These are phyloP conservation scores for Yamadazyma takamatsuzukensis DNA, from an alignment of 805 yeast genomes.

Conservation along the genomic window DNA sequence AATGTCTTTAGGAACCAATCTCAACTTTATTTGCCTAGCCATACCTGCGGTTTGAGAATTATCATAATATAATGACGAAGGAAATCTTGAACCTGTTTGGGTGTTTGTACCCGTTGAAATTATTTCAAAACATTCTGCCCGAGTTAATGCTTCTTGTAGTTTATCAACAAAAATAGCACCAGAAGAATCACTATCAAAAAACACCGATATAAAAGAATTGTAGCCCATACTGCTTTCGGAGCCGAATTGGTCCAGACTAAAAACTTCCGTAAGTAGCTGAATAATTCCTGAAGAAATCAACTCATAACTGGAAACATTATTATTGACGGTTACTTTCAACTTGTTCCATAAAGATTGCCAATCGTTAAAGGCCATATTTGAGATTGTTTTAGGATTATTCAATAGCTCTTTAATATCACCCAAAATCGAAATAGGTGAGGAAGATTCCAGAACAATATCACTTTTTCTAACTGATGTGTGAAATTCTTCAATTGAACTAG, in stretches of 20 bases:
- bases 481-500: slow-evolving; percentile 23
- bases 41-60: slow-evolving; percentile 51
- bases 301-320: slow-evolving; percentile 66
- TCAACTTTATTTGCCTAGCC: slow-evolving; percentile 68
- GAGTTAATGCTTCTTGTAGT: slow-evolving; percentile 68
- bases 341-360: slow-evolving; percentile 28
- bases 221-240: slow-evolving; percentile 27
- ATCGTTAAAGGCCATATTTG: slow-evolving; percentile 28
- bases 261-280: slow-evolving; percentile 34
- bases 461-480: slow-evolving; percentile 12
- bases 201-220: slow-evolving; percentile 42
- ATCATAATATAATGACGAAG: slow-evolving; percentile 10
- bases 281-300: slow-evolving; percentile 66
- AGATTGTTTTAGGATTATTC: background rate
- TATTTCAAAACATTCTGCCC: slow-evolving; percentile 72
- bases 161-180: slow-evolving; percentile 35
- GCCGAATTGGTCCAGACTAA: slow-evolving; percentile 20
- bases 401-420: slow-evolving; percentile 2
- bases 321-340: slow-evolving; percentile 15
- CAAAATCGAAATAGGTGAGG: slow-evolving; percentile 1
- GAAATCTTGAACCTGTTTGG: slow-evolving; percentile 6
- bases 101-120: slow-evolving; percentile 33
- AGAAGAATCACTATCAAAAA: slow-evolving; percentile 21
- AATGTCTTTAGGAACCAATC: slow-evolving; percentile 26
- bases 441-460: background rate